Conservation (phyloP, 2,329 filamentous ascomycete species). For the Penicillium griseofulvum region DNA sequence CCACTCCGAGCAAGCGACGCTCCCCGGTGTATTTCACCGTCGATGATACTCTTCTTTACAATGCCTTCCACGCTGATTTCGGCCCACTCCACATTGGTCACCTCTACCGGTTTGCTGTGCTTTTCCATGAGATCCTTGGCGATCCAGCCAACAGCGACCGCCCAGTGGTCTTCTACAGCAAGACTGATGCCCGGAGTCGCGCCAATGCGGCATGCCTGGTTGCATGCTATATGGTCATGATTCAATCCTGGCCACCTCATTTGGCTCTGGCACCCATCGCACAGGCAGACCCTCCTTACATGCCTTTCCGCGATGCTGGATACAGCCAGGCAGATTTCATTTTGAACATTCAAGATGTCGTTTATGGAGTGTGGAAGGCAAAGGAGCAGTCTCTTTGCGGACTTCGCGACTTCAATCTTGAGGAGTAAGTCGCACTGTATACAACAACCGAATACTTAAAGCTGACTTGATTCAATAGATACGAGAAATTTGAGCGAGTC, state of each 20-base stretch:
- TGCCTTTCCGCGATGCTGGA: conserved; percentile 97
- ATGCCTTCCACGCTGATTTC: conserved; percentile 98
- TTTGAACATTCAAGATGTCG: conserved; percentile 92
- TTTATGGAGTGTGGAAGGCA: conserved; percentile 98
- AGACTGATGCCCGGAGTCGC: conserved; percentile 81
- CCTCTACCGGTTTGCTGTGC: conserved; percentile 91
- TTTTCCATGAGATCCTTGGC: conserved; percentile 91
- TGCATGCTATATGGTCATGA: conserved; percentile 97
- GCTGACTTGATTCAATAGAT: conserved; percentile 49
- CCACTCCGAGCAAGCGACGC: conserved; percentile 53
- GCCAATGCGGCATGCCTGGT: conserved; percentile 91
- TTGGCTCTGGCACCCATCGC: conserved; percentile 91
- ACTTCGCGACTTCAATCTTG: conserved; percentile 89
- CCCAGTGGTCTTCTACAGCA: conserved; percentile 94
- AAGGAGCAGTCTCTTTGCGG: conserved; percentile 93
- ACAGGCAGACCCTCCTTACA: conserved; percentile 93
- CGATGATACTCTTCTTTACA: conserved; percentile 89
- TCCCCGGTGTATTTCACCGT: conserved; percentile 92
- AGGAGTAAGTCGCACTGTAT: conserved; percentile 60
- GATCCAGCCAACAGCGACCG: conserved; percentile 86
- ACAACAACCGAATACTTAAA: not conserved
- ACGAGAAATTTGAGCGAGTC: conserved; percentile 91
- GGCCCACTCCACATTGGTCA: conserved; percentile 96
- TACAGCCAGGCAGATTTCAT: conserved; percentile 98
- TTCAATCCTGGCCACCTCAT: conserved; percentile 96